These are phyloP conservation scores for Selenicereus undatus DNA, from an alignment of 148 eudicot species.

Conservation along the genomic window DNA sequence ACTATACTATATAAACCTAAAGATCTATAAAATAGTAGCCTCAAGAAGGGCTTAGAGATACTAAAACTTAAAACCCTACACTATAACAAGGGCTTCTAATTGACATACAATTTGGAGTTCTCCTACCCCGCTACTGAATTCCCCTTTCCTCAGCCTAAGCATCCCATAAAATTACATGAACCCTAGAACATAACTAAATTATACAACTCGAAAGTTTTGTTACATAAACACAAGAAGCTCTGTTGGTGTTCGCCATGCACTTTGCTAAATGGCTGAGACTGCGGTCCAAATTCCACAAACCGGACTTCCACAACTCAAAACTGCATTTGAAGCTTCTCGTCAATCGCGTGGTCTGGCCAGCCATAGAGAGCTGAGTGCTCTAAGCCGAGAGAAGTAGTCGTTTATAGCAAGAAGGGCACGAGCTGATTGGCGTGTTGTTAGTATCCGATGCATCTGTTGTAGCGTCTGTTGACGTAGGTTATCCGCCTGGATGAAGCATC, in stretches of 20 bases:
- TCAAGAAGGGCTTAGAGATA: background rate
- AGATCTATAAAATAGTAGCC: background rate
- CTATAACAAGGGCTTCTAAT: slow-evolving; percentile 9
- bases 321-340: background rate
- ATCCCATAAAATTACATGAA: slow-evolving; percentile 18
- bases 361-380: slow-evolving; percentile 96
- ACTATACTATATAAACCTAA: too few species aligned
- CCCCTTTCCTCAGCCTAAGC: slow-evolving; percentile 13
- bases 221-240: background rate
- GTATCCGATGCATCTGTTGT: slow-evolving; percentile 81
- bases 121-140: background rate
- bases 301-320: background rate
- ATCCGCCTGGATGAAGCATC: slow-evolving; percentile 59
- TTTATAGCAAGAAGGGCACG: slow-evolving; percentile 79
- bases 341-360: slow-evolving; percentile 83
- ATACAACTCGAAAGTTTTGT: slow-evolving; percentile 8
- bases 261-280: background rate
- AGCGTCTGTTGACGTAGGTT: slow-evolving; percentile 79
- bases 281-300: background rate
- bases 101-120: slow-evolving; percentile 1
- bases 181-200: slow-evolving; percentile 5
- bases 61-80: slow-evolving; percentile 8
- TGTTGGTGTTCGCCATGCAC: background rate
- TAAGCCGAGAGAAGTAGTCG: slow-evolving; percentile 81
- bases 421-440: slow-evolving; percentile 90